Evolutionary conservation across 169 alveolate genomes (phyloP).

Genomic region (Prorocentrum cordatum): DNA sequence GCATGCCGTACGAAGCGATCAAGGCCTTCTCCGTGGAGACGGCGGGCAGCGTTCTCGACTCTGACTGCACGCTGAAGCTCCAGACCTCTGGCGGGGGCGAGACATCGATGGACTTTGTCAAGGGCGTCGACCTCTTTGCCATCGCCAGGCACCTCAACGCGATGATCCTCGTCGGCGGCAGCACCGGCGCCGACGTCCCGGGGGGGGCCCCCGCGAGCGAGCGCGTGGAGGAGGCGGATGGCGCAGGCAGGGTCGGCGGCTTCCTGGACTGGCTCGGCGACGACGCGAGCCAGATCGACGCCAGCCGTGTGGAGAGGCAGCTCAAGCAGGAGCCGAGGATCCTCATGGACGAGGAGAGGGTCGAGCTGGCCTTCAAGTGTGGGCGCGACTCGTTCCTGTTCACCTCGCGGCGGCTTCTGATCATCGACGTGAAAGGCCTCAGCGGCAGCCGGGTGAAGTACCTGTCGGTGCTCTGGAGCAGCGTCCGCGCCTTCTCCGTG

Average conservation of each 20-base stretch:
- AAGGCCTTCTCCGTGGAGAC: neutral
- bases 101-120: too few species aligned
- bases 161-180: too few species aligned
- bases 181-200: too few species aligned
- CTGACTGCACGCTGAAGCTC: too few species aligned
- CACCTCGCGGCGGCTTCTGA: neutral
- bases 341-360: neutral
- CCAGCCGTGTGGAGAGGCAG: neutral
- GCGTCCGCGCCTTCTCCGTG: neutral
- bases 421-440: neutral
- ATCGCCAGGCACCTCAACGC: too few species aligned
- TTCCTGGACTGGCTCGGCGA: too few species aligned
- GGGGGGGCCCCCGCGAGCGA: too few species aligned
- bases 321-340: neutral
- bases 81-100: too few species aligned
- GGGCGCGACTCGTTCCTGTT: neutral
- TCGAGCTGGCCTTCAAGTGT: neutral
- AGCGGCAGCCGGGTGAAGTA: neutral
- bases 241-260: too few species aligned
- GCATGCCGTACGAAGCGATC: neutral
- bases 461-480: neutral
- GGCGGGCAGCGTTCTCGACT: too few species aligned
- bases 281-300: neutral
- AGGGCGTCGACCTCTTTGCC: too few species aligned
- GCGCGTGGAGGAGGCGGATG: too few species aligned